These are phyloP conservation scores for Ploettnerulaceae sp. DNA, from an alignment of 2,329 filamentous ascomycete species.

Conservation along the genomic window DNA sequence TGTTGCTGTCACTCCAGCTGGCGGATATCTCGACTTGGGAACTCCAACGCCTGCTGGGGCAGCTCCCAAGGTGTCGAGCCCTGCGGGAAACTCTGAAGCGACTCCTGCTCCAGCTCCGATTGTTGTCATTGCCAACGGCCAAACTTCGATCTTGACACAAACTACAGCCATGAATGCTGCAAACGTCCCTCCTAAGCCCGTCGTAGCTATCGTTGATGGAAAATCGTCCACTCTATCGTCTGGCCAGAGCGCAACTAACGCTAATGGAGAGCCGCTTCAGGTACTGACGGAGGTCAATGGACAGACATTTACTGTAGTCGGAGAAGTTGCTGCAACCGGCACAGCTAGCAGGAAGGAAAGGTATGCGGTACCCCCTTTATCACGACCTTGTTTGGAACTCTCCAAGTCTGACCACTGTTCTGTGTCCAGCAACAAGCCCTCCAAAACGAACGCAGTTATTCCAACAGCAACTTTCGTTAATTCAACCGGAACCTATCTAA, in stretches of 20 bases:
- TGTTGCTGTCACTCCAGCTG: neutral
- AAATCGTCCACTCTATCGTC: neutral
- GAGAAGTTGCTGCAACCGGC: neutral
- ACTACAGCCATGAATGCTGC: neutral
- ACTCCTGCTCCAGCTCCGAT: neutral
- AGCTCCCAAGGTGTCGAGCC: too few relatives aligned
- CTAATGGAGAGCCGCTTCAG: conserved; percentile 4
- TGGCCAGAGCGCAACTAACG: conserved; percentile 1
- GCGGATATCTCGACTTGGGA: neutral
- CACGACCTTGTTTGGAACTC: too few relatives aligned
- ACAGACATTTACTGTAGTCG: neutral
- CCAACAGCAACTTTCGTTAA: conserved; percentile 19
- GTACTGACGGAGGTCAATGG: conserved; percentile 9
- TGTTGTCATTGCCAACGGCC: conserved; percentile 3
- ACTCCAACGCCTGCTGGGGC: neutral
- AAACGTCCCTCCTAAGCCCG: neutral
- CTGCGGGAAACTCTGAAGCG: too few relatives aligned
- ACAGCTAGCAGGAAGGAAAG: neutral
- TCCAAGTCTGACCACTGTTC: too few relatives aligned
- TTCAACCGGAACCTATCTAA: conserved; percentile 17
- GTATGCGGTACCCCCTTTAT: too few relatives aligned
- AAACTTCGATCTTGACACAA: conserved; percentile 7
- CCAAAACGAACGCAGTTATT: neutral
- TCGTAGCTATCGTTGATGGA: neutral
- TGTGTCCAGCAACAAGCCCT: neutral